Percentiles rank a stretch among this genome's conserved stretches.
phyloP scores from a whole-genome alignment of 306 rosid species.

The Corylus avellana region DNA sequence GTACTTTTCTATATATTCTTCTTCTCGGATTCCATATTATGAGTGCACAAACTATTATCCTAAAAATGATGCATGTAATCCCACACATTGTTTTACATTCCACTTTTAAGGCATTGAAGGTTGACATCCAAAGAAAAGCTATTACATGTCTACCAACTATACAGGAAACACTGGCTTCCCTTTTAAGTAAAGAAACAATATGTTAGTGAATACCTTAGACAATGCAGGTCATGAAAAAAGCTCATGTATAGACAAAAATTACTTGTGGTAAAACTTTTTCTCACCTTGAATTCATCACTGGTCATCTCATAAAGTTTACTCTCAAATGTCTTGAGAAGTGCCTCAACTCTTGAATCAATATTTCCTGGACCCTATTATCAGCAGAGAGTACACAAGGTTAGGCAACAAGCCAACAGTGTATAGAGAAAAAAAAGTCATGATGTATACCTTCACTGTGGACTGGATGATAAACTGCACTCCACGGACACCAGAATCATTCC shows the following conservation, averaged over 20 bases:
- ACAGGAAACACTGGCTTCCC: constrained; percentile 14
- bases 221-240: background rate
- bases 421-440: constrained; percentile 11
- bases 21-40: background rate
- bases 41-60: background rate
- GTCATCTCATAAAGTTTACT: constrained; percentile 72
- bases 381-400: constrained; percentile 17
- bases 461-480: constrained; percentile 86
- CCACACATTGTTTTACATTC: background rate
- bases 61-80: constrained; percentile 7
- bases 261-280: constrained; percentile 16
- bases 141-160: constrained; percentile 20
- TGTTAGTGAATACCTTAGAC: background rate
- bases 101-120: constrained; percentile 15
- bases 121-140: constrained; percentile 14
- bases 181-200: constrained; percentile 10
- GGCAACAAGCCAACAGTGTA: constrained; percentile 11
- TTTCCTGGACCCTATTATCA: constrained; percentile 68
- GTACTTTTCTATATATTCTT: background rate
- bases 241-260: constrained; percentile 2
- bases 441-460: constrained; percentile 79
- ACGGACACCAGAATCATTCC: constrained; percentile 79
- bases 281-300: constrained; percentile 82
- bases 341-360: constrained; percentile 78
- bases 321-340: constrained; percentile 81